Evolutionary conservation across 2,329 filamentous ascomycete genomes (phyloP), one percentile per base, ranked within the genome.

Genomic region (Septoria petroselini): DNA sequence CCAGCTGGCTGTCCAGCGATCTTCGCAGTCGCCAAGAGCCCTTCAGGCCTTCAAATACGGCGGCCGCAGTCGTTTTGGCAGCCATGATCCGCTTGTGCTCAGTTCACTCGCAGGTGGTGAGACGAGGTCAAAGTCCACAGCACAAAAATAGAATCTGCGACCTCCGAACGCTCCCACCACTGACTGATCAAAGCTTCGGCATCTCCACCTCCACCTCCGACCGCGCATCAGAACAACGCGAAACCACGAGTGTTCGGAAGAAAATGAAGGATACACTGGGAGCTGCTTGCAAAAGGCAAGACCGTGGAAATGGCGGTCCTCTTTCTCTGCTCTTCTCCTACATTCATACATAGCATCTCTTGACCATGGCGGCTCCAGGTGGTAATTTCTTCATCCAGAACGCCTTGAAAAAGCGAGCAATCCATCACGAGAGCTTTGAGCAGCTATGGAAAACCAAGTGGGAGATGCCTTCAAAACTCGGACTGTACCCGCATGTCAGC

Each of bases 371-470:
- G 35, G 52, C 54, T 35, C 58, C 60, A 14, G 54, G 59, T 21
- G 58, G 55, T 1, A 54, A 58, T 43, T 76, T 68, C 62, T 74
- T 73, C 60, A 73, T 77, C n/a, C 69, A 76, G 50, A 68, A 74
- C 11, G 71, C 72, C 33, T 54, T 77, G 23, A 62, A 65, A 21
- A 68, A 62, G 15, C 64, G 64, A 9, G 74, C 73, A 4, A 54
- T 64, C 23, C 74, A 76, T 54, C 74, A 77, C 55, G 72, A 75
- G 55, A 72, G 65, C 50, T 76, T 68, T 56, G 61, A 70, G 53
- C 65, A 73, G 57, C 62, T 76, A 21, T 90, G 86, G 85, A 83
- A 87, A 70, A 86, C 82, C 5, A 88, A 87, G 68, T 90, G 85
- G 85, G 83, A 83, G 68, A 73, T 77, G 58, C 82, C 82, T 58